Evolutionary conservation across 2,329 filamentous ascomycete genomes (phyloP).

Genomic region (Cladosporium sp.): DNA sequence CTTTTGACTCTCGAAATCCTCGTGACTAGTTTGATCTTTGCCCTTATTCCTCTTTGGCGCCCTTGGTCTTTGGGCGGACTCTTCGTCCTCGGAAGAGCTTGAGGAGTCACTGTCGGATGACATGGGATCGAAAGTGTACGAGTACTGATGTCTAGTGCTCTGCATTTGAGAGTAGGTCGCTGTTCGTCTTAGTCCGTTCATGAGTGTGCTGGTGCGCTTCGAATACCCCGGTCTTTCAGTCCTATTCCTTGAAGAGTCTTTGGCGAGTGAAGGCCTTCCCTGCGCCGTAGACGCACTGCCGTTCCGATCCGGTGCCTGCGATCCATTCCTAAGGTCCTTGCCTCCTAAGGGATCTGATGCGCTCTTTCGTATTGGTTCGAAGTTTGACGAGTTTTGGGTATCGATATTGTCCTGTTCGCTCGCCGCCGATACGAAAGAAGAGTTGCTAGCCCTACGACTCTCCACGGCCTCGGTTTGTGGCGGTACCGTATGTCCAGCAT

Average conservation of each 20-base stretch:
- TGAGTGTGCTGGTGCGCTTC: constrained; percentile 17
- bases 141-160: constrained; percentile 13
- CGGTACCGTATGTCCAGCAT: background rate
- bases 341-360: constrained; percentile 1
- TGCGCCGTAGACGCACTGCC: background rate
- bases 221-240: constrained; percentile 7
- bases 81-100: constrained; percentile 26
- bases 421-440: background rate
- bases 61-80: background rate
- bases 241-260: background rate
- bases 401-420: background rate
- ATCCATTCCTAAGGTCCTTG: background rate
- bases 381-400: background rate
- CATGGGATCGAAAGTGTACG: constrained; percentile 27
- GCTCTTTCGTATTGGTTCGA: constrained; percentile 2
- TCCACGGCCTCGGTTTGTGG: background rate
- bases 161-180: constrained; percentile 13
- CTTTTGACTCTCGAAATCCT: constrained; percentile 13
- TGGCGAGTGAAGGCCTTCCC: background rate
- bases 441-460: constrained; percentile 1
- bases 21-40: background rate
- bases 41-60: constrained; percentile 15
- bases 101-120: constrained; percentile 23
- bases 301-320: background rate
- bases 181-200: constrained; percentile 19